A percentile compares a stretch with the other conserved stretches of the same genome.
These are phyloP conservation scores for Xylaria sp. DNA, from an alignment of 2,329 filamentous ascomycete species.

Conservation along the genomic window DNA sequence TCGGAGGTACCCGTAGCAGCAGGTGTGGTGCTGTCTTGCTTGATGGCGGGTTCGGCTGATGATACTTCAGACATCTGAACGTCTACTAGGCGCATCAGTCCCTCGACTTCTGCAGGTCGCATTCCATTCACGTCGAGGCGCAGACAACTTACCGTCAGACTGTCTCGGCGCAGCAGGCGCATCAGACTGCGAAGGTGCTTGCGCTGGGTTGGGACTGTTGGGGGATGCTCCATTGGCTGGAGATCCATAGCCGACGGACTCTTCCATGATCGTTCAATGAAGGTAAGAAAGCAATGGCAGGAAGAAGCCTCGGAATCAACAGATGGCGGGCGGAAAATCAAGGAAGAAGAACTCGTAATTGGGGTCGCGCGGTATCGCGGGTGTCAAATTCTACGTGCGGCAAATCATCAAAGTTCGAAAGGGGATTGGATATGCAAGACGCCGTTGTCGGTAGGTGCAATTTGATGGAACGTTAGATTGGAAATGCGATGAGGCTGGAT, in stretches of 20 bases:
- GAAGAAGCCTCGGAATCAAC: constrained; percentile 17
- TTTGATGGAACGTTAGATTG: constrained; percentile 20
- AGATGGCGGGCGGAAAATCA: constrained; percentile 7
- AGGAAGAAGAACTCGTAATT: constrained; percentile 8
- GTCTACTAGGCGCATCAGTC: constrained; percentile 41
- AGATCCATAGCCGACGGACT: constrained; percentile 52
- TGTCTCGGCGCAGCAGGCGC: constrained; percentile 33
- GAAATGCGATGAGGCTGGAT: constrained; percentile 26
- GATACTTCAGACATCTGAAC: constrained; percentile 56
- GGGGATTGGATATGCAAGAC: constrained; percentile 8
- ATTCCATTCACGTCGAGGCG: constrained; percentile 3
- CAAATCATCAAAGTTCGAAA: constrained; percentile 20
- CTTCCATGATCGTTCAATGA: constrained; percentile 47
- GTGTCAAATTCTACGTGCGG: constrained; percentile 14
- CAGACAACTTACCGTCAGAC: constrained; percentile 41
- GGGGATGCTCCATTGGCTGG: constrained; percentile 53
- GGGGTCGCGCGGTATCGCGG: constrained; percentile 22
- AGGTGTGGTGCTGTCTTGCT: constrained; percentile 57
- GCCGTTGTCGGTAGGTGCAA: constrained; percentile 6
- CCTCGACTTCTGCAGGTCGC: constrained; percentile 1
- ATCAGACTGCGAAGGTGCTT: constrained; percentile 48
- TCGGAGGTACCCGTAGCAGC: constrained; percentile 50
- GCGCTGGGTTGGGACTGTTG: constrained; percentile 48
- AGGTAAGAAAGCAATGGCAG: constrained; percentile 14
- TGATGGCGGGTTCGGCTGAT: constrained; percentile 45